Evolutionary conservation across 352 stramenopile genomes (phyloP), one percentile per base, ranked within the genome.

Genomic region (Phytophthora sp.): DNA sequence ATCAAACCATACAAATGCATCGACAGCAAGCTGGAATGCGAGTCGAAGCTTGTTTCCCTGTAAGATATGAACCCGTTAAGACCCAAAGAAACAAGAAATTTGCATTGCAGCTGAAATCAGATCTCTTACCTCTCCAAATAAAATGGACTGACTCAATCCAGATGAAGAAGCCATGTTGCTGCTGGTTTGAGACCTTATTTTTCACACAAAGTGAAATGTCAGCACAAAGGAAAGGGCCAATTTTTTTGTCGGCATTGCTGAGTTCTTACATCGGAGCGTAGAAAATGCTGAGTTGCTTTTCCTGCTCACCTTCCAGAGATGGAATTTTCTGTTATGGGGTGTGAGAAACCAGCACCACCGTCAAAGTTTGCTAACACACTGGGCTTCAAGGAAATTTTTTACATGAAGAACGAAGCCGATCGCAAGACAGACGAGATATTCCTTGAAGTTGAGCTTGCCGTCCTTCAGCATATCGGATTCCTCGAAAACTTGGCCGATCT

Each of bases 1-100:
- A 42, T 96, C 89, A 68, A 96, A 96, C 80, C 84, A 92, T 35
- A 96, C 56, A 60, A 94, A 96, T 9, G 88, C 84, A 35, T 96
- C 88, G 27, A 95, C 76, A 1, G 85, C 83, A 29, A 96, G 71
- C 44, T 95, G 82, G 60, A 94, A 95, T 2, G 82, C 86, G 20
- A 90, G 74, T 16, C 84, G 79, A 20, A 94, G 69, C 53, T 92
- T 94, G 66, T 94, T 94, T 46, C 84, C 86, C 80, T 91, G n/a
- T n/a, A n/a, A n/a, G n/a, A n/a, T n/a, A n/a, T n/a, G n/a, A n/a
- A n/a, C n/a, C n/a, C n/a, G n/a, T n/a, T n/a, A n/a, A n/a, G n/a
- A n/a, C n/a, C n/a, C n/a, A 54, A 51, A n/a, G 7, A 58, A 31
- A 29, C 20, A 16, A 31, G 15, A 21, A 3, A n/a, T 33, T 59